phyloP scores from a whole-genome alignment of 176 grass and related monocot genomes.

The Oryza glumipatula region DNA sequence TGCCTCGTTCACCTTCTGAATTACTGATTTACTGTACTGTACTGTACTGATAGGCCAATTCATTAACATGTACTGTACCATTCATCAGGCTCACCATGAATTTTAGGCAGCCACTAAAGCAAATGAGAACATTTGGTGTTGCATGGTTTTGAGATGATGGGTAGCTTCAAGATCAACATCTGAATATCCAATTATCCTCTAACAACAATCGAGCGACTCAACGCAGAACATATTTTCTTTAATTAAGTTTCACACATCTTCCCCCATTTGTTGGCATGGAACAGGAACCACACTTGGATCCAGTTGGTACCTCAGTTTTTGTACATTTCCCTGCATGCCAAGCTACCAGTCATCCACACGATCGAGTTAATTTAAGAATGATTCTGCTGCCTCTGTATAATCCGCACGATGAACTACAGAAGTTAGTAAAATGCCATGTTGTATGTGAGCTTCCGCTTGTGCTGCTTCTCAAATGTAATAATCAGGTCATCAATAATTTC shows the following conservation, averaged over 20 bases:
- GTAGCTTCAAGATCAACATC: background rate
- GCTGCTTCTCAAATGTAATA: slow-evolving; percentile 51
- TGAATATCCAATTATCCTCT: background rate
- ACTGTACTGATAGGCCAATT: background rate
- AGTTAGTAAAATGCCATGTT: slow-evolving; percentile 51
- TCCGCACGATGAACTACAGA: background rate
- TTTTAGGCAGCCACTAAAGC: background rate
- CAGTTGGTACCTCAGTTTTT: background rate
- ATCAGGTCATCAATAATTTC: slow-evolving; percentile 57
- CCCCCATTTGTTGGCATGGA: background rate
- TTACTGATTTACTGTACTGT: no score
- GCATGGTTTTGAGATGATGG: background rate
- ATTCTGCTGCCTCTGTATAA: background rate
- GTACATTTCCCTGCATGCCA: background rate
- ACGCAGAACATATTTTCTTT: background rate
- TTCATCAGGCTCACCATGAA: background rate
- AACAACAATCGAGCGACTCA: background rate
- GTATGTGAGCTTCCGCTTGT: slow-evolving; percentile 52
- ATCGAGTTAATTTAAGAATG: background rate
- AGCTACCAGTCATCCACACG: background rate
- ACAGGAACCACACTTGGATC: background rate
- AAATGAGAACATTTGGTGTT: background rate
- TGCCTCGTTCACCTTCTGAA: background rate
- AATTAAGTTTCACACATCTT: background rate
- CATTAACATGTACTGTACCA: background rate